Conservation (phyloP, 495 filamentous ascomycete species). For the Letharia lupina region DNA sequence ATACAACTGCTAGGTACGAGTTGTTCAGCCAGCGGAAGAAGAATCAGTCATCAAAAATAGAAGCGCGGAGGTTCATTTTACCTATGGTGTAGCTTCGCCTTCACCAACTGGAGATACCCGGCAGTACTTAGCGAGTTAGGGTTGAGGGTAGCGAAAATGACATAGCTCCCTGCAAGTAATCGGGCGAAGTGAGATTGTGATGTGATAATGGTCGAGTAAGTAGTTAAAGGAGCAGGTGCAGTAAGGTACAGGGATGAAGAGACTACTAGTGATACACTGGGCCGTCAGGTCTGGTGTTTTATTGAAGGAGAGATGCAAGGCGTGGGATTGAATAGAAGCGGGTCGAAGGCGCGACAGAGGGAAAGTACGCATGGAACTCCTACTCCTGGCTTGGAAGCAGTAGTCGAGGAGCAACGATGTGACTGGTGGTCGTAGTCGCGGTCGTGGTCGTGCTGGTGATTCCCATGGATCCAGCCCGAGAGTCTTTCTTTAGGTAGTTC, state of each 20-base stretch:
- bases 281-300: slow-evolving; percentile 4
- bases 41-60: slow-evolving; percentile 12
- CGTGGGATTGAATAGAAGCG: background rate
- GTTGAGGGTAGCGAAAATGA: slow-evolving; percentile 15
- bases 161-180: slow-evolving; percentile 10
- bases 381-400: background rate
- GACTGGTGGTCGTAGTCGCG: background rate
- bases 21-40: slow-evolving; percentile 14
- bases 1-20: slow-evolving; percentile 10
- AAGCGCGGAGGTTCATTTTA: slow-evolving; percentile 14
- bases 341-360: background rate
- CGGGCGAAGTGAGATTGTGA: slow-evolving; percentile 10
- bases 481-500: slow-evolving; percentile 4
- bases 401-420: background rate
- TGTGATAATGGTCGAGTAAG: slow-evolving; percentile 1
- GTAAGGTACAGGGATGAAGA: slow-evolving; percentile 2
- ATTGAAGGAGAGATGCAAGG: background rate
- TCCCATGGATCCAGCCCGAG: background rate
- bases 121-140: slow-evolving; percentile 14
- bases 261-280: slow-evolving; percentile 5
- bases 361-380: background rate
- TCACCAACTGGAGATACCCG: slow-evolving; percentile 5
- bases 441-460: background rate
- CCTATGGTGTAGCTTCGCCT: slow-evolving; percentile 13
- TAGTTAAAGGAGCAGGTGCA: background rate